These are phyloP conservation scores for Sporothrix mexicana DNA, from an alignment of 2,329 filamentous ascomycete species.

Conservation along the genomic window DNA sequence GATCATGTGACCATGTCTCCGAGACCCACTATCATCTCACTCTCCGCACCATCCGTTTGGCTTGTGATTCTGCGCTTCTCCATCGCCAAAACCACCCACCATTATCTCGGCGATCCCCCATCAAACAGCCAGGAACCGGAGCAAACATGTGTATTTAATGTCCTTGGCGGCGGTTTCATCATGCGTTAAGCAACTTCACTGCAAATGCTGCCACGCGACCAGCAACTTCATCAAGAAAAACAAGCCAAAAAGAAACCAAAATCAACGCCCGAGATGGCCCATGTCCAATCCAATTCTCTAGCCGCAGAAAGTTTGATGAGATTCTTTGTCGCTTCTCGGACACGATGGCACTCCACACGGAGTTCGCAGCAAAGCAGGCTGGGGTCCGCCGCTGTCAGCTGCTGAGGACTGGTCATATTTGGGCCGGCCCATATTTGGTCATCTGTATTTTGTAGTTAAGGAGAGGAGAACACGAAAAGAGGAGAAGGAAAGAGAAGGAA, in stretches of 20 bases:
- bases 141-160: constrained; percentile 18
- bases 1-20: background rate
- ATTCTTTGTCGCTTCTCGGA: constrained; percentile 16
- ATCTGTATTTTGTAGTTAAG: no score
- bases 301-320: constrained; percentile 26
- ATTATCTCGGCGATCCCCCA: constrained; percentile 21
- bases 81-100: constrained; percentile 8
- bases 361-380: background rate
- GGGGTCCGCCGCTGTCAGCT: constrained; percentile 26
- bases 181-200: background rate
- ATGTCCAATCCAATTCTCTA: constrained; percentile 17
- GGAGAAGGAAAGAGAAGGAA: background rate
- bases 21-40: background rate
- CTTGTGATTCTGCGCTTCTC: constrained; percentile 26
- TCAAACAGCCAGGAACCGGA: constrained; percentile 2
- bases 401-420: background rate
- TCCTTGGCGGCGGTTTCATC: constrained; percentile 1
- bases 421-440: background rate
- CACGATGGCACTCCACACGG: constrained; percentile 29
- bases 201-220: background rate
- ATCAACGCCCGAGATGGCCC: constrained; percentile 11
- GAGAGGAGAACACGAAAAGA: background rate
- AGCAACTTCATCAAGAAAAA: background rate
- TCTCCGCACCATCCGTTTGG: constrained; percentile 18
- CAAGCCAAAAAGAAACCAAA: background rate